A percentile compares a stretch with the other conserved stretches of the same genome.
Evolutionary conservation across 129 eudicot genomes (phyloP).

Genomic region (Deinandra increscens): DNA sequence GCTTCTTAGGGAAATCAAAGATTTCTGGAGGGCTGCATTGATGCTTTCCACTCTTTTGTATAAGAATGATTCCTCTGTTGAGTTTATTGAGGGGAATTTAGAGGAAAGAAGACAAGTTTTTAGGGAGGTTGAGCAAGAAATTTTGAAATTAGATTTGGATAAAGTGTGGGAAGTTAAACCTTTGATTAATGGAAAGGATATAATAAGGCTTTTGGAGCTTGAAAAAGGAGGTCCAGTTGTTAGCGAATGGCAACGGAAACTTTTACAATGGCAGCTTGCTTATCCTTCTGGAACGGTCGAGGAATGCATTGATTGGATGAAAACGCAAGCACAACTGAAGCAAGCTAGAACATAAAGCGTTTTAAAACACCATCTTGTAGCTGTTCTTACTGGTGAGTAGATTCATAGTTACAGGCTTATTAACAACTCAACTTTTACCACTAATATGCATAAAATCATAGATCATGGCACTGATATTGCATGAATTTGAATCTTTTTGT

Average conservation of each 20-base stretch:
- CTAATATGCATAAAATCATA: constrained; percentile 11
- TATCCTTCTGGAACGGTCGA: constrained; percentile 66
- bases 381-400: constrained; percentile 14
- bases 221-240: constrained; percentile 76
- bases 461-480: not conserved
- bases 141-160: constrained; percentile 57
- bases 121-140: constrained; percentile 48
- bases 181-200: constrained; percentile 69
- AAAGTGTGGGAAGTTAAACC: constrained; percentile 80
- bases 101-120: constrained; percentile 48
- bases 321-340: constrained; percentile 54
- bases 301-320: constrained; percentile 84
- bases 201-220: constrained; percentile 65
- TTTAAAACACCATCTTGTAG: not conserved
- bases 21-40: constrained; percentile 75
- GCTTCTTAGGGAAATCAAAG: constrained; percentile 77
- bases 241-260: constrained; percentile 69
- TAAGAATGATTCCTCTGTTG: constrained; percentile 25
- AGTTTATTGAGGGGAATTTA: constrained; percentile 28
- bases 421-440: not conserved
- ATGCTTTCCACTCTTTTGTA: constrained; percentile 53
- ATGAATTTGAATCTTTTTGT: not conserved
- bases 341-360: constrained; percentile 38
- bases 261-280: constrained; percentile 90
- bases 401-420: constrained; percentile 14